A percentile compares a stretch with the other conserved stretches of the same genome.
Evolutionary conservation across 441 rosid species (phyloP).

Genomic region (Viola pubescens): DNA sequence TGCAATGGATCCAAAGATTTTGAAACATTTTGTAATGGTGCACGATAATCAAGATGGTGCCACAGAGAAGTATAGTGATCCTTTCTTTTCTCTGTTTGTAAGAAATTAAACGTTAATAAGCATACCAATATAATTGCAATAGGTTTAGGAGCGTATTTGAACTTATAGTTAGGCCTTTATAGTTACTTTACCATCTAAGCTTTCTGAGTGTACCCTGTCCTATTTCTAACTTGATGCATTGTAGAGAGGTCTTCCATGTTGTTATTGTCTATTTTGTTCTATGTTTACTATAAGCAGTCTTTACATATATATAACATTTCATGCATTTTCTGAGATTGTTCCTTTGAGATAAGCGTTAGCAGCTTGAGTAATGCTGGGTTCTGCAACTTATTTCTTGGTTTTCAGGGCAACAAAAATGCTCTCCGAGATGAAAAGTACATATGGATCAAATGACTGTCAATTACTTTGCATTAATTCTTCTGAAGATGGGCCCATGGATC

Average conservation of each 20-base stretch:
- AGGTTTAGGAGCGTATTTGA: neutral
- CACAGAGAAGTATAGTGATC: slow-evolving; percentile 57
- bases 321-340: neutral
- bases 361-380: neutral
- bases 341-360: neutral
- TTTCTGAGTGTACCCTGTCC: neutral
- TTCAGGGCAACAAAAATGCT: slow-evolving; percentile 77
- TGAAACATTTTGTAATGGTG: slow-evolving; percentile 80
- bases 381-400: slow-evolving; percentile 9
- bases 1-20: slow-evolving; percentile 87
- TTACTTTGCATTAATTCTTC: slow-evolving; percentile 92
- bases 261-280: neutral
- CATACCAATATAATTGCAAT: neutral
- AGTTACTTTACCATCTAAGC: neutral
- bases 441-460: slow-evolving; percentile 72
- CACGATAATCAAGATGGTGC: slow-evolving; percentile 86
- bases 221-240: neutral
- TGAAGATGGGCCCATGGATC: slow-evolving; percentile 55
- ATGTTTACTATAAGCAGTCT: neutral
- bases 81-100: slow-evolving; percentile 18
- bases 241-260: neutral
- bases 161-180: neutral
- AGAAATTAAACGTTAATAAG: slow-evolving; percentile 5
- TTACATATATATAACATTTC: neutral
- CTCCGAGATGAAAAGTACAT: slow-evolving; percentile 83